Evolutionary conservation across 176 grass and related monocot genomes (phyloP), one percentile per base, ranked within the genome.

Genomic region (Lolium multiflorum): DNA sequence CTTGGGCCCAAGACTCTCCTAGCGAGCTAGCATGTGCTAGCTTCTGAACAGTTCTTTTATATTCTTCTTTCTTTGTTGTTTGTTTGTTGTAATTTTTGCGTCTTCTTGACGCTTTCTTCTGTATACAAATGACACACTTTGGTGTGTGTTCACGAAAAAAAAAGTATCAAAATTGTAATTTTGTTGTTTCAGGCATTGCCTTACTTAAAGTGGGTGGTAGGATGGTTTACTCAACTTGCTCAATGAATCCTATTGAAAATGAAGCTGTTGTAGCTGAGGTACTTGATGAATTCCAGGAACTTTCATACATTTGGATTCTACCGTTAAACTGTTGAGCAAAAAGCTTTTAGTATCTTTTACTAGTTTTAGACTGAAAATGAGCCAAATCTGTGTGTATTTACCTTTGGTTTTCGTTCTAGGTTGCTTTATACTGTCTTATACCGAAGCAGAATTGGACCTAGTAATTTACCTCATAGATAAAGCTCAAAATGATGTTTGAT

Each of bases 241-340:
- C 93, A 77, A 92, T 98, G 96, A 98, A 98, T 89, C 96, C 96
- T 54, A 86, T 98, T 84, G 96, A 98, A 91, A 95, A 98, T 88
- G 96, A 96, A 86, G 96, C 92, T 82, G 96, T 94, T 63, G 80
- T 96, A 62, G 90, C 90, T 17, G 96, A 98, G 93, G 96, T 96
- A 82, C 55, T 28, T 70, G 22, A 58, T 74, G 28, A 25, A 70
- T 81, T 66, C 47, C 76, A 63, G 71, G 25, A 47, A 74, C 39
- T 76, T 64, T 54, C 16, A 25, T 75, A 21, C 14, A 52, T 60
- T 76, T 69, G 76, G 38, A 10, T 65, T 79, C 21, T 70, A 77
- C 62, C 28, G 31, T 62, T 35, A 44, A 58, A 58, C 43, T 39
- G 37, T 18, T 71, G 28, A 61, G 69, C 41, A 59, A 63, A 47